phyloP scores from a whole-genome alignment of 2,329 filamentous ascomycete species.

The Fonsecaea pedrosoi region DNA sequence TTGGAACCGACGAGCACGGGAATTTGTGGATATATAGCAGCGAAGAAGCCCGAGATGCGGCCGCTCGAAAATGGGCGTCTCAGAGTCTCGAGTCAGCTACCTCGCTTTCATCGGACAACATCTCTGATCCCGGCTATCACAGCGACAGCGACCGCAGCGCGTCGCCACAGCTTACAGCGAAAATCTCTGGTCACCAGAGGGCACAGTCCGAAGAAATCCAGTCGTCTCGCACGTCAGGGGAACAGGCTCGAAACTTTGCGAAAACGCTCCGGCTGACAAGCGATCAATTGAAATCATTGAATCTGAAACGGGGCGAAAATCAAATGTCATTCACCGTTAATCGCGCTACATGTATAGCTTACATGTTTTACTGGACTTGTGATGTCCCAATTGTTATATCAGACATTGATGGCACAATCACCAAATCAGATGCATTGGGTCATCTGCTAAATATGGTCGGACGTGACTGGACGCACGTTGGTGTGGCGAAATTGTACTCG shows the following conservation, averaged over 20 bases:
- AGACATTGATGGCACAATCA: slow-evolving; percentile 98
- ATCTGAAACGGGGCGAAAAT: slow-evolving; percentile 85
- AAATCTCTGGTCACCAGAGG: slow-evolving; percentile 51
- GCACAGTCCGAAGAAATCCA: slow-evolving; percentile 71
- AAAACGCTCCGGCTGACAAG: slow-evolving; percentile 95
- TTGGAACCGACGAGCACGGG: slow-evolving; percentile 92
- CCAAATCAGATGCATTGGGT: slow-evolving; percentile 92
- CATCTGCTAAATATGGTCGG: slow-evolving; percentile 97
- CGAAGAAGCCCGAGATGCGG: slow-evolving; percentile 91
- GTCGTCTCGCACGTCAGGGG: slow-evolving; percentile 58
- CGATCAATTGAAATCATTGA: slow-evolving; percentile 86
- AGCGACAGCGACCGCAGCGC: slow-evolving; percentile 75
- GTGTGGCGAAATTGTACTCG: slow-evolving; percentile 95
- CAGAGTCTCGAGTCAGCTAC: slow-evolving; percentile 59
- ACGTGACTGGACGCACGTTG: slow-evolving; percentile 95
- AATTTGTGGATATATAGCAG: slow-evolving; percentile 99
- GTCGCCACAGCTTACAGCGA: slow-evolving; percentile 68
- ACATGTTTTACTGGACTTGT: slow-evolving; percentile 92
- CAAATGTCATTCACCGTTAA: slow-evolving; percentile 97
- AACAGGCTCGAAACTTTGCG: slow-evolving; percentile 86
- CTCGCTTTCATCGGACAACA: slow-evolving; percentile 72
- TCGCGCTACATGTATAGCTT: slow-evolving; percentile 85
- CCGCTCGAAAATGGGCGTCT: slow-evolving; percentile 68
- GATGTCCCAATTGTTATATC: slow-evolving; percentile 95
- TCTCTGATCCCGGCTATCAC: slow-evolving; percentile 93